phyloP scores from a whole-genome alignment of 1,139 yeast species.

The Debaryomyces udenii region DNA sequence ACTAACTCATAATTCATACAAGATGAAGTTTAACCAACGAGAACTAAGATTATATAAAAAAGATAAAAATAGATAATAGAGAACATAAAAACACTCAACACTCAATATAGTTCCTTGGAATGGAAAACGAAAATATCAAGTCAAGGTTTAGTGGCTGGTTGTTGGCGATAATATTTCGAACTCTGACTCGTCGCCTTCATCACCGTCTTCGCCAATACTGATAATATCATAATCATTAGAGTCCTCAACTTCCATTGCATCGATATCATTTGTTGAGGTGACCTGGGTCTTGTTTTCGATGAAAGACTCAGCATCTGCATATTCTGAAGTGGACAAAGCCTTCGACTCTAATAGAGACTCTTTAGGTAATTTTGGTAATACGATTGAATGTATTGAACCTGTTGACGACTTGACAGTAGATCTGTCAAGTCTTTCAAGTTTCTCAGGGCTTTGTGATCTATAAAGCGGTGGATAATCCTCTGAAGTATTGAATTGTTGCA shows the following conservation, averaged over 20 bases:
- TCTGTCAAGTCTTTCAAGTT: slow-evolving; percentile 2
- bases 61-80: too few species aligned
- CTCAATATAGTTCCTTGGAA: neutral
- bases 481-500: neutral
- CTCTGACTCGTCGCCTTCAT: slow-evolving; percentile 34
- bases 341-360: slow-evolving; percentile 23
- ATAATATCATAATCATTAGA: slow-evolving; percentile 39
- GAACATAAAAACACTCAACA: neutral
- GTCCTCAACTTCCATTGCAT: slow-evolving; percentile 14
- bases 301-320: slow-evolving; percentile 26
- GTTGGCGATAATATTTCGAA: slow-evolving; percentile 43
- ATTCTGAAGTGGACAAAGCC: slow-evolving; percentile 22
- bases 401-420: slow-evolving; percentile 3
- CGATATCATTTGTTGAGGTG: neutral
- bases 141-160: slow-evolving; percentile 13
- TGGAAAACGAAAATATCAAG: neutral
- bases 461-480: neutral
- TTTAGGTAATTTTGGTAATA: slow-evolving; percentile 39
- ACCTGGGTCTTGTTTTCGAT: slow-evolving; percentile 9
- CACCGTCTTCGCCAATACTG: slow-evolving; percentile 31
- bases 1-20: slow-evolving; percentile 1
- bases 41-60: too few species aligned
- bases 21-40: neutral
- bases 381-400: slow-evolving; percentile 35
- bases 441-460: neutral